Evolutionary conservation across 2,329 filamentous ascomycete species (phyloP).

Genomic region (Xylaria hypoxylon): DNA sequence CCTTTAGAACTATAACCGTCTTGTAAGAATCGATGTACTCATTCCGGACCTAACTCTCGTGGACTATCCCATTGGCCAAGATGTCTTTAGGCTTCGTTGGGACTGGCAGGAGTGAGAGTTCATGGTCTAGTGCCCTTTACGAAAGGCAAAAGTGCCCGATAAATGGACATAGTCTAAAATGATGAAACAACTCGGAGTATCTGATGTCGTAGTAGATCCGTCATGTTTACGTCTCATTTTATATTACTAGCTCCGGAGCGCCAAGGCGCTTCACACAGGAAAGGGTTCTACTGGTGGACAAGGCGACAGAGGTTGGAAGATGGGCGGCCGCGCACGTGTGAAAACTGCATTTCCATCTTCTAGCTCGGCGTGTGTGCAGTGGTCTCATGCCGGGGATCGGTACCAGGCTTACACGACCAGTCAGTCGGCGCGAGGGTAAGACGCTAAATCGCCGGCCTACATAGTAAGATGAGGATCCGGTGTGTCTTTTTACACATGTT

Average conservation of each 20-base stretch:
- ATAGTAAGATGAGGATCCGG: neutral
- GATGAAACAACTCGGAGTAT: neutral
- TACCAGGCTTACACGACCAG: conserved; percentile 17
- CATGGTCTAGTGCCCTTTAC: neutral
- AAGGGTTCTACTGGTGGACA: neutral
- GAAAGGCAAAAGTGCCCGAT: neutral
- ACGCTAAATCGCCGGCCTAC: conserved; percentile 5
- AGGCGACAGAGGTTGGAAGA: neutral
- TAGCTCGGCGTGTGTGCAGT: neutral
- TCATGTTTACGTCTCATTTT: neutral
- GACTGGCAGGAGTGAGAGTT: neutral
- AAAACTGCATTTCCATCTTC: neutral
- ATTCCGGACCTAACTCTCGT: conserved; percentile 1
- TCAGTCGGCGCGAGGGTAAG: conserved; percentile 12
- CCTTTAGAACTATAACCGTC: neutral
- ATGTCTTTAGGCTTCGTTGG: neutral
- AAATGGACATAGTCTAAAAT: neutral
- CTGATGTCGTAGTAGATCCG: neutral
- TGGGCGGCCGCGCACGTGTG: neutral
- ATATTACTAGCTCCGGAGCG: neutral
- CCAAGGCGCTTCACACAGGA: neutral
- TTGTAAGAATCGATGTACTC: conserved; percentile 13
- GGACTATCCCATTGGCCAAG: conserved; percentile 14
- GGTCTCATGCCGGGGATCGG: conserved; percentile 9
- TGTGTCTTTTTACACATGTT: neutral